Conservation (phyloP, 495 filamentous ascomycete species). For the Aspergillus coremiiformis region DNA sequence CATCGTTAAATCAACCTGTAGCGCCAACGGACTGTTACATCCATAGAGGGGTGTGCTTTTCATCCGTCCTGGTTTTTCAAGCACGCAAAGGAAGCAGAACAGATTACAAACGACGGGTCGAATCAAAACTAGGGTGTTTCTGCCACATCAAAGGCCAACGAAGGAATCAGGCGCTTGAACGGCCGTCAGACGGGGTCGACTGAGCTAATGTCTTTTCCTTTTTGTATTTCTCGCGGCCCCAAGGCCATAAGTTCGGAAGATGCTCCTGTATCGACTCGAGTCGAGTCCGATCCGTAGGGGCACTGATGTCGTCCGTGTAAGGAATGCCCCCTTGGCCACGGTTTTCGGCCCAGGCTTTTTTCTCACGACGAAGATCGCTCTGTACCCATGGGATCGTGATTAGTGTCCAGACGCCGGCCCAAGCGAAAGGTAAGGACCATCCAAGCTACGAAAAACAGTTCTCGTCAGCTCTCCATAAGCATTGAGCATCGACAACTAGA, state of each 20-base stretch:
- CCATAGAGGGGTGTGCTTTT: background rate
- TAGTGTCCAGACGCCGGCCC: conserved; percentile 57
- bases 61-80: background rate
- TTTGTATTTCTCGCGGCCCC: conserved; percentile 25
- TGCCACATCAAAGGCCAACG: background rate
- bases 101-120: background rate
- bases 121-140: background rate
- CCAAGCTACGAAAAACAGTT: conserved; percentile 30
- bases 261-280: conserved; percentile 32
- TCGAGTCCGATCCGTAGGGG: conserved; percentile 35
- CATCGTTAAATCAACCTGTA: background rate
- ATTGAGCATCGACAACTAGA: background rate
- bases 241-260: conserved; percentile 26
- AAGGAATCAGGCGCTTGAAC: background rate
- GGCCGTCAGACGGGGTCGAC: background rate
- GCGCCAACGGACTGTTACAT: background rate
- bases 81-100: background rate
- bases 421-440: conserved; percentile 65
- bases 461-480: conserved; percentile 7
- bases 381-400: conserved; percentile 65
- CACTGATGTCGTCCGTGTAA: conserved; percentile 34
- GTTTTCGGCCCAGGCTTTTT: conserved; percentile 49
- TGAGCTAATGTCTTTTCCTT: background rate
- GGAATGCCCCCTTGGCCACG: conserved; percentile 32
- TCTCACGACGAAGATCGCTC: conserved; percentile 53